Base-by-base conservation (phyloP, 1,284 basidiomycete species). In the Leccinum fallax region DNA sequence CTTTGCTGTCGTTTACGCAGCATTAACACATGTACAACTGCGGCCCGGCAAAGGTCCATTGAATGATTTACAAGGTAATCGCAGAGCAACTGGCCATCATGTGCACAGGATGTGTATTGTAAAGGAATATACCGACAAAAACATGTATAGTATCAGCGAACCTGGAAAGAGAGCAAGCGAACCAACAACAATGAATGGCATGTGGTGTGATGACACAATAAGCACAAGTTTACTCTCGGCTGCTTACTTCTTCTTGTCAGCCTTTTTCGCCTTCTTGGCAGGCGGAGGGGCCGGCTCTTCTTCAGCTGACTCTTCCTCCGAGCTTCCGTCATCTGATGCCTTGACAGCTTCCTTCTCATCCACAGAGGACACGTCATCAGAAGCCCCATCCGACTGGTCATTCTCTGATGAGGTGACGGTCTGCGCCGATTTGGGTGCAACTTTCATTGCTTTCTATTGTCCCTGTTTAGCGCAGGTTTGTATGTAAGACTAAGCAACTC, bases 1-100 rank as follows among this genome's bases (percentile, higher is more conserved):
- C 74, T 76, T 74, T 77, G 71, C 69, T 54, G 63, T 67, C 69
- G 62, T 77, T 77, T 76, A 62, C 66, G 52, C 73, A 68, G 69
- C 63, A 59, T 62, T 64, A 24, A 49, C 48, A 48, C 13, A 19
- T 49, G 48, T 46, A 46, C 11, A 49, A 24, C 49, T 59, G 48
- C 69, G 66, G 68, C 60, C 66, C 74, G 51, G 62, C 63, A 61
- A 57, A 66, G 28, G 60, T 28, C 46, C 21, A 21, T 46, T 21
- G 43, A 9, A 43, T 13, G 43, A 52, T 63, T 63, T 63, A 66
- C 71, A 52, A 34, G 62, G 58, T 38, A 68, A 60, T 51, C 24
- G 10, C 38, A 34, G 28, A 34, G 55, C 55, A 56, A 51, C 13
- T 49, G 34, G 36, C 65, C 51, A 19, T 48, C 26, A 53, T 57